Evolutionary conservation across 2,329 filamentous ascomycete species (phyloP), one percentile per base, ranked within the genome.

Genomic region (Periconia sp.): DNA sequence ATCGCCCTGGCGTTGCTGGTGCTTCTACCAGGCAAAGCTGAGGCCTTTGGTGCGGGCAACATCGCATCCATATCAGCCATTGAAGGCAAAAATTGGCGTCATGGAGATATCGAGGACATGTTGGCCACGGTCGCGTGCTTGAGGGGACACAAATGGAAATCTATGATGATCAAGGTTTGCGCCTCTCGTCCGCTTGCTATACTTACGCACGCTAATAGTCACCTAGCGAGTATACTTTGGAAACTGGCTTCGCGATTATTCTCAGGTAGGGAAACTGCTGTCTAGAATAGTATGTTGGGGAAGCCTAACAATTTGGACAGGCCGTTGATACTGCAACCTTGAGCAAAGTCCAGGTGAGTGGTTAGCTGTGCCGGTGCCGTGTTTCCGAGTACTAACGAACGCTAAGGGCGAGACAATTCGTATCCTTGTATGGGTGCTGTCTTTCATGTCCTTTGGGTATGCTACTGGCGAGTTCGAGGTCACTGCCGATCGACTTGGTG

Each of bases 381-480:
- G 46, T 50, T 57, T 43, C 60, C 59, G 49, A 40, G 51, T 53
- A 45, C 60, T 71, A 55, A 71, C 48, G 14, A 43, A 10, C 42
- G 47, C 49, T 55, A 66, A 79, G 58, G 78, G 78, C 47, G 78
- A 81, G 47, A 80, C 81, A 20, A 81, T 83, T 43, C 77, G 81
- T 33, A 74, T 82, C 49, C 75, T 84, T 33, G 78, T 84, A 17
- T 82, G 80, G 71, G 77, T 83, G 13, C 69, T 84, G 53, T 80
- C 77, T 2, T 83, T 83, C 68, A 80, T 84, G 76, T 77, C 75
- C 43, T 83, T 83, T 60, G 81, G 81, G 17, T 83, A 82, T 63
- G 81, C 80, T 9, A 84, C 81, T 15, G 77, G 74, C 49, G 81
- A 84, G 58, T 84, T 83, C 55, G 81, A 84, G 60, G 81, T 84